Base-by-base conservation (phyloP, 169 alveolate species). In the Sarcocystis neurona region DNA sequence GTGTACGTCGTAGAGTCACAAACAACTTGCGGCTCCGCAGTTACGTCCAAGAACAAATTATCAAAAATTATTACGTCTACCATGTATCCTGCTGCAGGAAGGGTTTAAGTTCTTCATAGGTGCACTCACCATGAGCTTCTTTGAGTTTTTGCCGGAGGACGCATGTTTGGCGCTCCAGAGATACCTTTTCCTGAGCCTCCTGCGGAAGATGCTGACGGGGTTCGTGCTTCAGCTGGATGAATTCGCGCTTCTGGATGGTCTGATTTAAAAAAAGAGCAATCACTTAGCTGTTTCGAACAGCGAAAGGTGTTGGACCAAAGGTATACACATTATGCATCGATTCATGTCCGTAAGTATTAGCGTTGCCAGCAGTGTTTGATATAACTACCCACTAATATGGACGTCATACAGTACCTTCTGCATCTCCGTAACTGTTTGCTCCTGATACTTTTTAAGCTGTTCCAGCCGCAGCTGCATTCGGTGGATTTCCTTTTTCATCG, bases 401-500 rank as follows among this genome's bases (percentile, higher is more conserved):
- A 32, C 3, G 43, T 39, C 10, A n/a, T 30, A 8, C 56, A 30
- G n/a, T 44, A 88, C 96, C 92, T 97, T 94, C 82, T 95, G 97
- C 97, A 97, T 96, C 85, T 96, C 97, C 77, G 94, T 94, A 18
- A 97, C 95, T 66, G 96, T 92, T 75, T 94, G 87, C 88, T 95
- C 98, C 93, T 97, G 97, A 27, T 93, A 94, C 82, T 96, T 95
- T 89, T 95, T 95, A 70, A 96, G 90, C 70, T 95, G 96, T 80
- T 95, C 97, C 70, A 94, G 93, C 70, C 97, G 96, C 47, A 96
- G 88, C 89, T 96, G 97, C 98, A 96, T 97, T 90, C 97, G 95
- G 88, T 96, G 98, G 68, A 97, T 96, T 90, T 94, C 98, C 93
- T 95, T 95, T 90, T 95, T 94, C 97, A 97, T 95, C 34, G 96